Conservation (phyloP, 2,329 filamentous ascomycete genomes). For the Stachybotrys chlorohalonatus region DNA sequence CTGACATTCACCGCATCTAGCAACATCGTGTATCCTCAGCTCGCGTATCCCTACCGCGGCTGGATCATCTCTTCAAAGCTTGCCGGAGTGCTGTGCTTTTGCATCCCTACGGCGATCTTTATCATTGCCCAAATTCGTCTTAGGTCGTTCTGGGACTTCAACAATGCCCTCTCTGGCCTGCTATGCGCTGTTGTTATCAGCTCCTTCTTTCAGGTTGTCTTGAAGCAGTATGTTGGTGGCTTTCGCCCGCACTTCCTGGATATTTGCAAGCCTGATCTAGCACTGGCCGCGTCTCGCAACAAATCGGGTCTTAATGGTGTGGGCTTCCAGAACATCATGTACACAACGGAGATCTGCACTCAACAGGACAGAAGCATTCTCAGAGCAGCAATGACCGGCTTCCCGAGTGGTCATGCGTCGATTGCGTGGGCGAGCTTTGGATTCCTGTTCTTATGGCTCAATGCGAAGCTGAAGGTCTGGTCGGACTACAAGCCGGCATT, state of each 20-base stretch:
- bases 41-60: conserved; percentile 54
- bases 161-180: conserved; percentile 54
- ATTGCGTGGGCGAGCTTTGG: conserved; percentile 55
- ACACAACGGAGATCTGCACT: conserved; percentile 53
- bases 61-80: conserved; percentile 53
- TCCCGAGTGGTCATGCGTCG: conserved; percentile 60
- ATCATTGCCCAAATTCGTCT: conserved; percentile 49
- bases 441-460: conserved; percentile 59
- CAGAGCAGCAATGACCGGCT: conserved; percentile 53
- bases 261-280: conserved; percentile 51
- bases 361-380: conserved; percentile 41
- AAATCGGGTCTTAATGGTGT: conserved; percentile 28
- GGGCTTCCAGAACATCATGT: conserved; percentile 54
- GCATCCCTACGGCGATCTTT: conserved; percentile 50
- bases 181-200: conserved; percentile 50
- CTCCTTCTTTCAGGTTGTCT: conserved; percentile 54
- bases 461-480: conserved; percentile 64
- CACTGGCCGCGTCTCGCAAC: conserved; percentile 29
- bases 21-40: conserved; percentile 53
- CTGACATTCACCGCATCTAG: conserved; percentile 47
- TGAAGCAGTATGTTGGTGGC: conserved; percentile 59
- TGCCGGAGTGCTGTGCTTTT: conserved; percentile 44
- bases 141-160: conserved; percentile 47
- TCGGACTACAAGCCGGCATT: conserved; percentile 55
- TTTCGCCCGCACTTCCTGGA: conserved; percentile 55